Evolutionary conservation across 2,329 filamentous ascomycete genomes (phyloP).

Genomic region (Sporothrix phasma): DNA sequence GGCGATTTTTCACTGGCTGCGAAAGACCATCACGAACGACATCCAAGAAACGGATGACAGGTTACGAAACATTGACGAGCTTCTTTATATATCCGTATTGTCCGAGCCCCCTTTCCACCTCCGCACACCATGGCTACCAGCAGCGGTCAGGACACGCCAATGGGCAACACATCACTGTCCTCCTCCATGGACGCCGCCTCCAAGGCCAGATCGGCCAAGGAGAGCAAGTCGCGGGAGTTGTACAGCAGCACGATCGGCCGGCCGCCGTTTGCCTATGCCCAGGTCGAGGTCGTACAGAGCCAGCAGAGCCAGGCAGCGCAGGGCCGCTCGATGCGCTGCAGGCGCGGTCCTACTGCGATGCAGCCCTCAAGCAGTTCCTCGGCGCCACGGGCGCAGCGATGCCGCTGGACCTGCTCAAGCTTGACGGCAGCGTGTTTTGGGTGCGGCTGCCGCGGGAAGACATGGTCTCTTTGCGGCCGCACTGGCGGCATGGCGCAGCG

Average conservation of each 20-base stretch:
- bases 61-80: background rate
- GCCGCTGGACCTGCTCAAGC: slow-evolving; percentile 58
- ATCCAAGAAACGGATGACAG: background rate
- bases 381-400: slow-evolving; percentile 59
- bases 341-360: slow-evolving; percentile 50
- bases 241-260: slow-evolving; percentile 41
- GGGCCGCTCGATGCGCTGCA: slow-evolving; percentile 49
- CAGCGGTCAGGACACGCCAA: slow-evolving; percentile 18
- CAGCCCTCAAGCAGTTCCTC: slow-evolving; percentile 58
- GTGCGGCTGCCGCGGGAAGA: slow-evolving; percentile 54
- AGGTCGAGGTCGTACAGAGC: slow-evolving; percentile 38
- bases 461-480: slow-evolving; percentile 51
- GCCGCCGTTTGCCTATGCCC: slow-evolving; percentile 47
- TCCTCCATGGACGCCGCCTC: slow-evolving; percentile 11
- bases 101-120: background rate
- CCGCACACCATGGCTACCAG: background rate
- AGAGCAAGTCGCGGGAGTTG: slow-evolving; percentile 30
- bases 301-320: slow-evolving; percentile 18
- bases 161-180: slow-evolving; percentile 20
- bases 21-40: background rate
- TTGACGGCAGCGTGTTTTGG: slow-evolving; percentile 50
- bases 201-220: slow-evolving; percentile 3
- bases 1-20: background rate
- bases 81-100: background rate
- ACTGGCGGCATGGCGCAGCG: slow-evolving; percentile 53